Evolutionary conservation across 371 early-diverging fungal genomes (phyloP).

Genomic region (Rhizopus arrhizus): DNA sequence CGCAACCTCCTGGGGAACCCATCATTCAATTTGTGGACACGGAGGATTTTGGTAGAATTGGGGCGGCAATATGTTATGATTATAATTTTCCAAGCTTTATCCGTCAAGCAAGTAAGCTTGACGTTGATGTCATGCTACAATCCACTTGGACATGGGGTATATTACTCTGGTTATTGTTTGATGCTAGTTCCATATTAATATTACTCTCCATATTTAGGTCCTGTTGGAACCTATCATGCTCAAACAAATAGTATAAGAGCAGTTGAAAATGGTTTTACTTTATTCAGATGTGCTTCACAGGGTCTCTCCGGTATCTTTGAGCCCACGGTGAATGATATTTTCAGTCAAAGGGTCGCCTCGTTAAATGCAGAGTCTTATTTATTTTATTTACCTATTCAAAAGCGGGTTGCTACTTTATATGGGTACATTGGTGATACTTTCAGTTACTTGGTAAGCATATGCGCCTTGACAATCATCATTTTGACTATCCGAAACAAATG

Average conservation of each 20-base stretch:
- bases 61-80: slow-evolving; percentile 61
- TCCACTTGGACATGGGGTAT: slow-evolving; percentile 62
- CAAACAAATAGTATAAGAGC: slow-evolving; percentile 48
- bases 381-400: slow-evolving; percentile 53
- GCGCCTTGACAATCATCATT: not conserved
- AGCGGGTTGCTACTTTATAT: slow-evolving; percentile 49
- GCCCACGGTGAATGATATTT: slow-evolving; percentile 41
- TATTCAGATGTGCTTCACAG: slow-evolving; percentile 57
- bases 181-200: not conserved
- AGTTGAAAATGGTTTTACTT: slow-evolving; percentile 58
- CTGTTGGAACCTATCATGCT: slow-evolving; percentile 54
- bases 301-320: slow-evolving; percentile 57
- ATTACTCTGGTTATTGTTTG: not conserved
- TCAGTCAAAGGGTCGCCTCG: slow-evolving; percentile 46
- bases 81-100: slow-evolving; percentile 55
- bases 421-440: slow-evolving; percentile 44
- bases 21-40: slow-evolving; percentile 50
- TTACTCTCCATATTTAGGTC: slow-evolving; percentile 25
- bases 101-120: slow-evolving; percentile 49
- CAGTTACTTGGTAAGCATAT: slow-evolving; percentile 28
- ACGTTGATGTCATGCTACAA: slow-evolving; percentile 57
- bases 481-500: not conserved
- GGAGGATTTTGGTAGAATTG: slow-evolving; percentile 53
- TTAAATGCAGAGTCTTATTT: slow-evolving; percentile 40
- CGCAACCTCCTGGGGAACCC: slow-evolving; percentile 41